phyloP scores from a whole-genome alignment of 176 grass and related monocot genomes.

The Stipa capillata region DNA sequence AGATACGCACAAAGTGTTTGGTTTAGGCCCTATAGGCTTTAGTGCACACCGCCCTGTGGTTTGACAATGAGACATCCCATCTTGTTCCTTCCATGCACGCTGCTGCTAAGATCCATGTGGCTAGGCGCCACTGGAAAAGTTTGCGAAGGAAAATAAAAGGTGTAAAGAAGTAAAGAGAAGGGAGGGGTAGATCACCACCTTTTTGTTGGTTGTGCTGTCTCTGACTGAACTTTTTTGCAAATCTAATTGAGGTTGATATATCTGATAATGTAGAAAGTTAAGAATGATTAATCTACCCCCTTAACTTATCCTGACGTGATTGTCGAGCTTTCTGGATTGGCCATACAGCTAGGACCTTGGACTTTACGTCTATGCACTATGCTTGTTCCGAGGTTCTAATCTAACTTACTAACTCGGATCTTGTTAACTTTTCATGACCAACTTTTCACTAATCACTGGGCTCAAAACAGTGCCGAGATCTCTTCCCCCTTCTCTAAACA shows the following conservation, averaged over 20 bases:
- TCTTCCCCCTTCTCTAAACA: background rate
- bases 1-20: slow-evolving; percentile 20
- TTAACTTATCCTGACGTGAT: slow-evolving; percentile 26
- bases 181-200: background rate
- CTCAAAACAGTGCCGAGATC: slow-evolving; percentile 25
- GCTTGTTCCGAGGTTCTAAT: slow-evolving; percentile 32
- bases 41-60: background rate
- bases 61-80: slow-evolving; percentile 24
- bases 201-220: slow-evolving; percentile 49
- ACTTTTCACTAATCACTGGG: slow-evolving; percentile 34
- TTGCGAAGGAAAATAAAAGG: slow-evolving; percentile 10
- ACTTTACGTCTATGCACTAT: slow-evolving; percentile 17
- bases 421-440: slow-evolving; percentile 10
- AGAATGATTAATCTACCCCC: slow-evolving; percentile 22
- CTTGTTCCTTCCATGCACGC: slow-evolving; percentile 8
- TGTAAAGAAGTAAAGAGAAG: slow-evolving; percentile 11
- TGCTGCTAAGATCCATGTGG: slow-evolving; percentile 22
- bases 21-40: background rate
- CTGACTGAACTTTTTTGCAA: slow-evolving; percentile 2
- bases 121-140: slow-evolving; percentile 34
- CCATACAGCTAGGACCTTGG: slow-evolving; percentile 11
- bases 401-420: slow-evolving; percentile 33
- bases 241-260: background rate
- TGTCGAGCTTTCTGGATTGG: slow-evolving; percentile 13
- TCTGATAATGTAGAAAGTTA: slow-evolving; percentile 9